Conservation (phyloP, 495 filamentous ascomycete genomes). For the Geoglossum glabrum region DNA sequence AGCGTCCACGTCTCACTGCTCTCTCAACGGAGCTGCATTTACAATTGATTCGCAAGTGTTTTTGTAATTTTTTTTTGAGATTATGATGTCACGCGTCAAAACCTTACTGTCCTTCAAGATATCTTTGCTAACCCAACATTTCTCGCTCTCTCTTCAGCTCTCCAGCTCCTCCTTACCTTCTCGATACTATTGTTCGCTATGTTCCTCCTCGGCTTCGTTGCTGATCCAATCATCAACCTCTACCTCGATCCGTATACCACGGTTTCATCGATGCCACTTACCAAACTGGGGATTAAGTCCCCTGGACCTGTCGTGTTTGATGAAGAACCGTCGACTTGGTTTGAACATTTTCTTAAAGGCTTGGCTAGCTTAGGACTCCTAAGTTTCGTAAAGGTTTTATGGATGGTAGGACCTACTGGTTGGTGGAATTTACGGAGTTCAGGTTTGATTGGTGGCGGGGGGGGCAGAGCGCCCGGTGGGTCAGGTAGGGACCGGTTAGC, state of each 20-base stretch:
- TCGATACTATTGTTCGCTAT: constrained; percentile 45
- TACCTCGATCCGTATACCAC: constrained; percentile 56
- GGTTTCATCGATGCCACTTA: constrained; percentile 3
- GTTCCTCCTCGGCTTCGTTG: constrained; percentile 72
- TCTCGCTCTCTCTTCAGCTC: constrained; percentile 9
- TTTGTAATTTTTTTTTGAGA: neutral
- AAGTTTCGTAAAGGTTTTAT: constrained; percentile 64
- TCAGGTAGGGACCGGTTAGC: constrained; percentile 55
- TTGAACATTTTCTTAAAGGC: constrained; percentile 72
- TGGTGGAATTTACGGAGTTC: constrained; percentile 49
- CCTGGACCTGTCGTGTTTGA: constrained; percentile 19
- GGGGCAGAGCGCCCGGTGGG: constrained; percentile 30
- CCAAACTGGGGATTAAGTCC: constrained; percentile 12
- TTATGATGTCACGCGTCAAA: no score
- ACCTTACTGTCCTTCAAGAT: neutral
- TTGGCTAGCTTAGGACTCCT: constrained; percentile 65
- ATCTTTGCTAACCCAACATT: neutral
- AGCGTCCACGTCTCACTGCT: no score
- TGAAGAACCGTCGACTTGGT: constrained; percentile 38
- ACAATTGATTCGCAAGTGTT: neutral
- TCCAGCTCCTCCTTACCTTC: constrained; percentile 46
- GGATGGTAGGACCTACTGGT: constrained; percentile 51
- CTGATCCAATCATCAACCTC: constrained; percentile 78
- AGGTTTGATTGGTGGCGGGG: constrained; percentile 26
- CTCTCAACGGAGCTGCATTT: no score